Evolutionary conservation across 805 yeast species (phyloP).

Genomic region (Suhomyces xylopsoci): DNA sequence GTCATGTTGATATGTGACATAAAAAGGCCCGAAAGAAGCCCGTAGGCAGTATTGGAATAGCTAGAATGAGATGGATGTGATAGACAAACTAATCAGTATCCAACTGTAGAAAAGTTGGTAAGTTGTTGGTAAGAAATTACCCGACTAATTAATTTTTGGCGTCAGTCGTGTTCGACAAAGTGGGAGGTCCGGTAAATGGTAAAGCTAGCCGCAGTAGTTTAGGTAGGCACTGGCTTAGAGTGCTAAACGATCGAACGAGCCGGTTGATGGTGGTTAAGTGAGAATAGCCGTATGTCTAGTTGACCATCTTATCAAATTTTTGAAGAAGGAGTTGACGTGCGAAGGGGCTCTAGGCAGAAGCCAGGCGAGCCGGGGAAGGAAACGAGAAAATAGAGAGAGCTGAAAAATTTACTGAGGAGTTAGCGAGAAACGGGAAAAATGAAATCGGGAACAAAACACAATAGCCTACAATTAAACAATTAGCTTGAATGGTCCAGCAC

Average conservation of each 20-base stretch:
- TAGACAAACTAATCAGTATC: background rate
- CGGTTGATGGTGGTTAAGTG: background rate
- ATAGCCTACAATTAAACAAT: background rate
- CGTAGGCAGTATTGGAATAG: background rate
- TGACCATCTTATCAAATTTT: background rate
- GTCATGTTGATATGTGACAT: constrained; percentile 3
- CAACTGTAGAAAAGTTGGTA: background rate
- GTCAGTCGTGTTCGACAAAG: background rate
- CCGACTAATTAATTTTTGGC: background rate
- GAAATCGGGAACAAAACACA: background rate
- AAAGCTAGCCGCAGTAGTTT: background rate
- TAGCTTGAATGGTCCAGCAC: background rate
- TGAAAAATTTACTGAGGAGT: background rate
- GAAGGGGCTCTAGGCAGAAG: background rate
- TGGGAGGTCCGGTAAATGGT: background rate
- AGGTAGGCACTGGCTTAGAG: background rate
- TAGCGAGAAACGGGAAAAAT: background rate
- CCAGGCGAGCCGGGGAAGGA: background rate
- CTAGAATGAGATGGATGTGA: background rate
- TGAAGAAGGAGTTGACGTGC: background rate
- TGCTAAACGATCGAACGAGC: background rate
- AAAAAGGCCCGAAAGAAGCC: background rate
- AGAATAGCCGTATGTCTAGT: background rate
- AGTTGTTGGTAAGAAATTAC: background rate
- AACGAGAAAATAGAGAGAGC: background rate